These are phyloP conservation scores for Ceratocystis cubensis DNA, from an alignment of 2,329 filamentous ascomycete genomes.

Conservation along the genomic window DNA sequence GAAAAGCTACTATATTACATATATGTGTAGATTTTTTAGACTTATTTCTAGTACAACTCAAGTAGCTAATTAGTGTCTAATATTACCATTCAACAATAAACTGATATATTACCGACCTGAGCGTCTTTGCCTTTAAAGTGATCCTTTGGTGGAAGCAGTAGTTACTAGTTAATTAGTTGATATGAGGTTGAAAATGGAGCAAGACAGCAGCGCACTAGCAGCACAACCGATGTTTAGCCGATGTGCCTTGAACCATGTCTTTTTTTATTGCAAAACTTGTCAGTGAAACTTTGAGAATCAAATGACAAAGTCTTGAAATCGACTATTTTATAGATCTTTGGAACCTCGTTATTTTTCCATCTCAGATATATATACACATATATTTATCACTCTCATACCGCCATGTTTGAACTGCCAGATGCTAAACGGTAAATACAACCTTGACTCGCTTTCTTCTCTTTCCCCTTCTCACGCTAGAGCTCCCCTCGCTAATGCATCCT, in stretches of 20 bases:
- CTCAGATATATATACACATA: background rate
- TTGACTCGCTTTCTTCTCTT: constrained; percentile 18
- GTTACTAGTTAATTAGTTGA: background rate
- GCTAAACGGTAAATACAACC: constrained; percentile 36
- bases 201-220: background rate
- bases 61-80: too few relatives aligned
- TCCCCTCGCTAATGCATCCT: constrained; percentile 1
- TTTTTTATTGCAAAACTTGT: background rate
- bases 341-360: background rate
- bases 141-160: background rate
- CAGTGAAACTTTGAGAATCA: background rate
- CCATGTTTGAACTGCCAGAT: constrained; percentile 41
- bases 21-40: too few relatives aligned
- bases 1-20: too few relatives aligned
- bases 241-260: background rate
- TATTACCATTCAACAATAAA: background rate
- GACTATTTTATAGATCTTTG: background rate
- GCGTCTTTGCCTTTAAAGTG: background rate
- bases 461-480: background rate
- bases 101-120: background rate
- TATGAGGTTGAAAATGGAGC: constrained; percentile 1
- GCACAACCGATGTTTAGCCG: background rate
- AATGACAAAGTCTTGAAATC: background rate
- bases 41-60: too few relatives aligned
- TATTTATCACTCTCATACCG: constrained; percentile 10